These are phyloP conservation scores for Neostapfia colusana DNA, from an alignment of 176 grass and related monocot species.

Conservation along the genomic window DNA sequence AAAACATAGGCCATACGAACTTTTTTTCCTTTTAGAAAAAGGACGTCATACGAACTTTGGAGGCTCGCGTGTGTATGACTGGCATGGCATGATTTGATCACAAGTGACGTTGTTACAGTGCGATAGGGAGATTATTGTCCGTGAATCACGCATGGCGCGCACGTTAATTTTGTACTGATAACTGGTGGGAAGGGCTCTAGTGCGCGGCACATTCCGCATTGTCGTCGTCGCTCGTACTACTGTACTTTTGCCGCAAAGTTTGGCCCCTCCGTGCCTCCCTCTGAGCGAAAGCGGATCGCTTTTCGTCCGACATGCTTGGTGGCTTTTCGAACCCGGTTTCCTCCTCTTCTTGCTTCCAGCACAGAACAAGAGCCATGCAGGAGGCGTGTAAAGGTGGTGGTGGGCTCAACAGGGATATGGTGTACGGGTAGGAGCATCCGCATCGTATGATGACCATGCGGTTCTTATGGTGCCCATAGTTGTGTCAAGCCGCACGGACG, in stretches of 20 bases:
- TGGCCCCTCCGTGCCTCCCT: not conserved
- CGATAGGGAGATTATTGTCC: fast-evolving
- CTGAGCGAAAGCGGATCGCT: not conserved
- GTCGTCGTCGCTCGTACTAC: not conserved
- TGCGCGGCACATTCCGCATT: not conserved
- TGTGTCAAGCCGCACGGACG: too few relatives aligned
- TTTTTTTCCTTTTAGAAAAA: too few relatives aligned
- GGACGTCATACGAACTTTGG: too few relatives aligned
- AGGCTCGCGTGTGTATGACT: too few relatives aligned
- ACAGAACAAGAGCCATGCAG: not conserved
- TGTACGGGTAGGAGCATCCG: too few relatives aligned
- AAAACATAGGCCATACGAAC: too few relatives aligned
- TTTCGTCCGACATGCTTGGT: not conserved
- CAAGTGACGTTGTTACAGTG: not conserved
- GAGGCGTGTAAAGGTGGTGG: not conserved
- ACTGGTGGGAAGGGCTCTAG: not conserved
- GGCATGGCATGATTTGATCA: not conserved
- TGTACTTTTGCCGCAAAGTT: not conserved
- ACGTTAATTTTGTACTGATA: too few relatives aligned
- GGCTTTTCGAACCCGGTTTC: not conserved
- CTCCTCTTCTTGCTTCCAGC: not conserved
- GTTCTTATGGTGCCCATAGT: too few relatives aligned
- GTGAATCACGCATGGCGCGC: too few relatives aligned
- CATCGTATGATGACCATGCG: too few relatives aligned
- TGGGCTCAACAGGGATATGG: not conserved